These are phyloP conservation scores for Cystobasidium ongulense DNA, from an alignment of 768 basidiomycete species.

Conservation along the genomic window DNA sequence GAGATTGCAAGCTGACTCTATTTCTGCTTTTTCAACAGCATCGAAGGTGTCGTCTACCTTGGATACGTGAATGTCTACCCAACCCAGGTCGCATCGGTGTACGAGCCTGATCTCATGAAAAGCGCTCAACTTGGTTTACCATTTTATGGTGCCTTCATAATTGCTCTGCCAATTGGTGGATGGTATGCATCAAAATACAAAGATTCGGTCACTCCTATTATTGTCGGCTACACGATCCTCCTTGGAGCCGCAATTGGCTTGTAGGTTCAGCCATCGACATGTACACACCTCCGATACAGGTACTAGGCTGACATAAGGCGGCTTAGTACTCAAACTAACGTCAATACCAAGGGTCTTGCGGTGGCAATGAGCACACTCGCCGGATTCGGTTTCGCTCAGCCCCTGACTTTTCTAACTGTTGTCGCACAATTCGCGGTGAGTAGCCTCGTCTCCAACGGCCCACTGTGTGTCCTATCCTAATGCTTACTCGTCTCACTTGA, in stretches of 20 bases:
- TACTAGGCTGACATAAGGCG: too few species aligned
- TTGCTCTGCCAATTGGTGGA: background rate
- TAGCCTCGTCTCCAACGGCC: background rate
- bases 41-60: constrained; percentile 9
- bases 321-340: background rate
- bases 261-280: background rate
- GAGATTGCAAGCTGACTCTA: background rate
- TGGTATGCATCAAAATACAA: background rate
- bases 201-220: background rate
- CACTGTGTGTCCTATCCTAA: too few species aligned
- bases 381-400: constrained; percentile 6
- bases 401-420: constrained; percentile 9
- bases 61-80: background rate
- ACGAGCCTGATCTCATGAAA: constrained; percentile 4
- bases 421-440: constrained; percentile 7
- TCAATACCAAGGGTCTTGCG: background rate
- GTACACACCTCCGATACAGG: background rate
- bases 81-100: background rate
- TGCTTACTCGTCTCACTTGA: background rate
- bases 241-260: background rate
- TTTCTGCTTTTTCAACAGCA: background rate
- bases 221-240: constrained; percentile 1
- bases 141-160: constrained; percentile 7
- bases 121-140: background rate
- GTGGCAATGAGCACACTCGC: constrained; percentile 5